Evolutionary conservation across 2,329 filamentous ascomycete species (phyloP).

Genomic region (Diaporthe sp.): DNA sequence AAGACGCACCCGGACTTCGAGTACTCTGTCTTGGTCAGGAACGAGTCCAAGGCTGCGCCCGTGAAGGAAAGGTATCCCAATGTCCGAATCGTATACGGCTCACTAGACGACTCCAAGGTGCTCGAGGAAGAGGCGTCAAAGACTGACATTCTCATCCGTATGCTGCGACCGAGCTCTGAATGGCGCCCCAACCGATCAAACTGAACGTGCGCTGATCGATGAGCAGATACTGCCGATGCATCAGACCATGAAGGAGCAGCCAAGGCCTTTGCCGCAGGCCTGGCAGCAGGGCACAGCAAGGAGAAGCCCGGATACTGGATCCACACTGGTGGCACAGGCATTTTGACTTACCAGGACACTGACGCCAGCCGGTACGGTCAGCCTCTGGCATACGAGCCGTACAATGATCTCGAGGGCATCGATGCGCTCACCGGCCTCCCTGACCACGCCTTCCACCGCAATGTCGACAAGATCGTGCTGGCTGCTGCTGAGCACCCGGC

Average conservation of each 20-base stretch:
- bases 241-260: conserved; percentile 59
- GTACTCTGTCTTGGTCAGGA: conserved; percentile 61
- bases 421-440: conserved; percentile 67
- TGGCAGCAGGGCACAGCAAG: conserved; percentile 56
- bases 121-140: conserved; percentile 64
- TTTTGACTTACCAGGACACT: conserved; percentile 58
- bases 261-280: conserved; percentile 59
- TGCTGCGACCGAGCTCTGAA: conserved; percentile 38
- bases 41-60: conserved; percentile 57
- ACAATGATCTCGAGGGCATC: conserved; percentile 71
- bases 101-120: conserved; percentile 58
- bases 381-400: conserved; percentile 58
- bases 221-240: conserved; percentile 61
- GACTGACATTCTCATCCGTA: conserved; percentile 65
- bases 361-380: conserved; percentile 57
- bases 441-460: conserved; percentile 70
- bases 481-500: conserved; percentile 49
- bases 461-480: conserved; percentile 77
- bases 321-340: conserved; percentile 62
- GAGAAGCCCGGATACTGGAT: conserved; percentile 63
- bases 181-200: not conserved
- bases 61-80: conserved; percentile 61
- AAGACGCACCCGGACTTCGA: conserved; percentile 56
- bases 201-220: not conserved
- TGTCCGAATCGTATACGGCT: conserved; percentile 62